phyloP scores from a whole-genome alignment of 2,329 filamentous ascomycete genomes.

The Cucurbitaria berberidis region DNA sequence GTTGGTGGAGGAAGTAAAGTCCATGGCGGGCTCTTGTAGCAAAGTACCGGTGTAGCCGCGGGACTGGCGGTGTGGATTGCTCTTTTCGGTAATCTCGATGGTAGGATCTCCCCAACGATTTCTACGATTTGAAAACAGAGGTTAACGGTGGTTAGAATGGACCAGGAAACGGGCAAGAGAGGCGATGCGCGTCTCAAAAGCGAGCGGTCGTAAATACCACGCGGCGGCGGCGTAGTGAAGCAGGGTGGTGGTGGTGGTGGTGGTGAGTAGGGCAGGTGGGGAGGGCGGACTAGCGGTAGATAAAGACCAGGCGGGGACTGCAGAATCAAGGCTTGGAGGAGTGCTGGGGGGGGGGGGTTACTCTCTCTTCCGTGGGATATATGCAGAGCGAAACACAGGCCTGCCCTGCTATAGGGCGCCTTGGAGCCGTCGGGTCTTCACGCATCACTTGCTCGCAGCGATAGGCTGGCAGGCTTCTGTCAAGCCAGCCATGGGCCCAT shows the following conservation, averaged over 20 bases:
- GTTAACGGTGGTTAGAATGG: conserved; percentile 3
- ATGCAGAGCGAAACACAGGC: conserved; percentile 23
- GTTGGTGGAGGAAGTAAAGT: conserved; percentile 36
- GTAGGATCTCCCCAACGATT: conserved; percentile 19
- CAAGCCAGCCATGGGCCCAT: conserved; percentile 22
- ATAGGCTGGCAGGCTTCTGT: conserved; percentile 34
- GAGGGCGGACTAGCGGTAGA: conserved; percentile 37
- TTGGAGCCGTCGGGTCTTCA: conserved; percentile 41
- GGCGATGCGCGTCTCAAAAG: conserved; percentile 11
- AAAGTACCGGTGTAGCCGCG: conserved; percentile 49
- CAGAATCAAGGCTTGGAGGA: conserved; percentile 7
- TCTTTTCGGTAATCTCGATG: conserved; percentile 41
- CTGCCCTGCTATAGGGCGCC: conserved; percentile 41
- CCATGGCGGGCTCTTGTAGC: conserved; percentile 50
- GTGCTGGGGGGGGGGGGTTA: conserved; percentile 5
- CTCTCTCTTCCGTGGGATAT: conserved; percentile 33
- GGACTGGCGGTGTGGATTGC: conserved; percentile 49
- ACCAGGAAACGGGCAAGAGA: conserved; percentile 13
- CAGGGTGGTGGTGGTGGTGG: conserved; percentile 20
- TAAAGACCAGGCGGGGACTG: conserved; percentile 24
- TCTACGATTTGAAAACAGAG: conserved; percentile 18
- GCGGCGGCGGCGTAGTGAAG: conserved; percentile 21
- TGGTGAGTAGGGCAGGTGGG: conserved; percentile 26
- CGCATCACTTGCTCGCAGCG: conserved; percentile 33
- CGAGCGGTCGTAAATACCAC: conserved; percentile 10